Evolutionary conservation across 495 filamentous ascomycete species (phyloP).

Genomic region (Aspergillus incahuasiensis): DNA sequence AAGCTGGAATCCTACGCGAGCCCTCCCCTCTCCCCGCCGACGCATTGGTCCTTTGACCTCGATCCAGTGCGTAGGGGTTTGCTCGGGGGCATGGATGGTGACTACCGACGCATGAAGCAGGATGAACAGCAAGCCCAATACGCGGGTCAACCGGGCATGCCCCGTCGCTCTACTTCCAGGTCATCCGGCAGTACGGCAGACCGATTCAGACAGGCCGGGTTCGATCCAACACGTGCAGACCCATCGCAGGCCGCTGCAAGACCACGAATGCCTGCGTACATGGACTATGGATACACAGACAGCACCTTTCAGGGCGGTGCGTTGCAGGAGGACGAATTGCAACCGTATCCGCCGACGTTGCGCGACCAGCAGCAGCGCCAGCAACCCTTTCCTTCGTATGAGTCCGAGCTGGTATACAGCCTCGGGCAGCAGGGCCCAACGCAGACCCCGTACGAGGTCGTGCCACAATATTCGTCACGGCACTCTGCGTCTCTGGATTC

Average conservation of each 20-base stretch:
- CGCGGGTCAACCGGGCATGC: constrained; percentile 22
- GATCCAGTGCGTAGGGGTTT: constrained; percentile 39
- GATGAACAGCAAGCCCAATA: constrained; percentile 53
- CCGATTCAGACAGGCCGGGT: constrained; percentile 33
- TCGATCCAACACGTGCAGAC: constrained; percentile 34
- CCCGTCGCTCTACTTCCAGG: constrained; percentile 19
- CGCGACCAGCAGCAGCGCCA: constrained; percentile 30
- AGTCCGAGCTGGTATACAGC: constrained; percentile 73
- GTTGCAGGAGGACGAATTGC: constrained; percentile 42
- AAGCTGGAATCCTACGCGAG: constrained; percentile 60
- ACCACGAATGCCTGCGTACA: constrained; percentile 29
- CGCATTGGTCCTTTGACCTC: constrained; percentile 47
- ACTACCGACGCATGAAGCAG: constrained; percentile 59
- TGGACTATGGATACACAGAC: constrained; percentile 45
- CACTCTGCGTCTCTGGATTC: constrained; percentile 79
- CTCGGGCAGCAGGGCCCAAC: constrained; percentile 63
- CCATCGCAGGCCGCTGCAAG: constrained; percentile 34
- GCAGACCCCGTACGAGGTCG: constrained; percentile 69
- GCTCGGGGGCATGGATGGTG: constrained; percentile 66
- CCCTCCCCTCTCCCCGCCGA: constrained; percentile 55
- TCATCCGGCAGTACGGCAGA: constrained; percentile 26
- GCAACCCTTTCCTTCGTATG: constrained; percentile 48
- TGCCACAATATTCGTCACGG: constrained; percentile 72
- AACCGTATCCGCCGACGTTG: constrained; percentile 41
- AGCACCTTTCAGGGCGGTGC: constrained; percentile 33